Evolutionary conservation across 2,329 filamentous ascomycete genomes (phyloP), one percentile per base, ranked within the genome.

Genomic region (Phialocephala sp.): DNA sequence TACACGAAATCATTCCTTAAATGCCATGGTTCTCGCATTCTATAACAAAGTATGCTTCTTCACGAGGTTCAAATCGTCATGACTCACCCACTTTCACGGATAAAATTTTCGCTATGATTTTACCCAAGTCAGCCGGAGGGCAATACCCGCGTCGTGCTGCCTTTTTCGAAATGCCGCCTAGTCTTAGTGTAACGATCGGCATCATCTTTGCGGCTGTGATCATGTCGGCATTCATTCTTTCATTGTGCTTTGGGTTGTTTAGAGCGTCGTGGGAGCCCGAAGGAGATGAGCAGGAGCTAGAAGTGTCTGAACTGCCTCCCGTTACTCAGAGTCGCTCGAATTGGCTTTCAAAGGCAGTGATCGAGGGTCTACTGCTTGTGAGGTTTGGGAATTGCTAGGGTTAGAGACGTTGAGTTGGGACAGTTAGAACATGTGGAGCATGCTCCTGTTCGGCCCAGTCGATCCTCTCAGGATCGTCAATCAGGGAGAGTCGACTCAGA

Each of bases 281-380:
- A 22, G 15, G 62, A 22, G 59, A 64, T 59, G 62, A 55, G 22
- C 56, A 55, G 9, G 20, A 55, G 20, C 55, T 43, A 15, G 62
- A 43, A 4, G 14, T 22, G 15, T 5, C 55, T 6, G 62, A 32
- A 6, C 27, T 6, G 27, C 27, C 6, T 3, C 27, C 27, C 27
- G 6, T 3, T 32, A 32, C 27, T 32, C 27, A 32, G 47, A 56
- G 56, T 14, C 32, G 56, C n/a, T 36, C 50, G 45, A 52, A 60
- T 24, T 47, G 62, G 11, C 62, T 64, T 59, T 45, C 62, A n/a
- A 55, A 43, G 62, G 47, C 57, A 4, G 62, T 59, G n/a, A n/a
- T 64, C 12, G 62, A 60, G 57, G 60, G 45, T 22, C 32, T 64
- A 2, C 62, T 45, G 15, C 18, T 55, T 27, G 35, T 60, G 15